These are phyloP conservation scores for Eutrema yunnanense DNA, from an alignment of 345 rosid species.

Conservation along the genomic window DNA sequence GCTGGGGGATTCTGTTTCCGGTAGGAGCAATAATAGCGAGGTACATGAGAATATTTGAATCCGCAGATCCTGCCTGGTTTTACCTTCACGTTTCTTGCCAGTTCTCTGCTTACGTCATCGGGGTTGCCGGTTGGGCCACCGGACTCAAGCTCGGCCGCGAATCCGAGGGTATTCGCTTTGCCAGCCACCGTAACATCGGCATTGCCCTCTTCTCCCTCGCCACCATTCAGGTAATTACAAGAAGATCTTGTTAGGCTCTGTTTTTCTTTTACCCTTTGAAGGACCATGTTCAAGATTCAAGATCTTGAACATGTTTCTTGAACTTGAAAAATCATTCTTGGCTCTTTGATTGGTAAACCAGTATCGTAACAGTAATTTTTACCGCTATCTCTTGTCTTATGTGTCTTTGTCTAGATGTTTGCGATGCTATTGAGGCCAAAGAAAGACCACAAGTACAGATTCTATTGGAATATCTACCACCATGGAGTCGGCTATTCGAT, in stretches of 20 bases:
- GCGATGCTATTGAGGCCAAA: slow-evolving; percentile 72
- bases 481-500: slow-evolving; percentile 62
- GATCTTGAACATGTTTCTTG: neutral
- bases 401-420: slow-evolving; percentile 42
- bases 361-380: no score
- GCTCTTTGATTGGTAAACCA: no score
- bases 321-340: neutral
- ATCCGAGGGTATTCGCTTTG: slow-evolving; percentile 38
- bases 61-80: slow-evolving; percentile 90
- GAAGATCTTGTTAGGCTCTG: no score
- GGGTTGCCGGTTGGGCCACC: slow-evolving; percentile 88
- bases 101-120: slow-evolving; percentile 60
- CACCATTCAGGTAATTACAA: slow-evolving; percentile 60
- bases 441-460: slow-evolving; percentile 74
- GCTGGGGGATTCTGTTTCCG: slow-evolving; percentile 87
- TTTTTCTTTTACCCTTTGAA: no score
- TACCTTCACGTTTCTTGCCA: slow-evolving; percentile 73
- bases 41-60: slow-evolving; percentile 55
- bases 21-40: slow-evolving; percentile 65
- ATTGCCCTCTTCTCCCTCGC: slow-evolving; percentile 63
- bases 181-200: slow-evolving; percentile 59
- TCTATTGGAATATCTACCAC: slow-evolving; percentile 83
- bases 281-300: no score
- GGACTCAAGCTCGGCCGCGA: slow-evolving; percentile 84
- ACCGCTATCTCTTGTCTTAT: neutral